phyloP scores from a whole-genome alignment of 495 filamentous ascomycete genomes.

The Cercophora scortea region DNA sequence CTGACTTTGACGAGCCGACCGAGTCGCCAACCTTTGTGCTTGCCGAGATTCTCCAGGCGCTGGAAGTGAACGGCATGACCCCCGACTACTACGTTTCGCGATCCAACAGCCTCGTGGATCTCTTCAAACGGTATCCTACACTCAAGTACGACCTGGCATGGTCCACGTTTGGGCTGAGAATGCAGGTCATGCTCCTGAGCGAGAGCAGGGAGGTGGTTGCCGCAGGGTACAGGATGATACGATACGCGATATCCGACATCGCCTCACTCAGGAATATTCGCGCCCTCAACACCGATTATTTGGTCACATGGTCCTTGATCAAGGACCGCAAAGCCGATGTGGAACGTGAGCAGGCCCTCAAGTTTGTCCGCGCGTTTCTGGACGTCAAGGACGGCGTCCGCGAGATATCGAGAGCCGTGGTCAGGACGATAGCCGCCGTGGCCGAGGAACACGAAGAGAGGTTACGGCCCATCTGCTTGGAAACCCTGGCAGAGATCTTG shows the following conservation, averaged over 20 bases:
- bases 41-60: constrained; percentile 74
- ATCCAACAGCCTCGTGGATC: constrained; percentile 82
- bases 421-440: constrained; percentile 79
- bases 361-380: constrained; percentile 91
- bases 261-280: constrained; percentile 84
- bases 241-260: constrained; percentile 89
- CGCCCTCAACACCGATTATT: constrained; percentile 77
- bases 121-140: constrained; percentile 88
- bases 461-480: constrained; percentile 76
- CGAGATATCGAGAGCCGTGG: constrained; percentile 79
- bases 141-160: constrained; percentile 94
- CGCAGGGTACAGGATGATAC: constrained; percentile 84
- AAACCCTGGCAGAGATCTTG: constrained; percentile 87
- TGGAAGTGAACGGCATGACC: constrained; percentile 79
- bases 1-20: constrained; percentile 59
- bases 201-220: constrained; percentile 94
- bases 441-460: constrained; percentile 87
- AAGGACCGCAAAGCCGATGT: constrained; percentile 95
- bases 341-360: constrained; percentile 92
- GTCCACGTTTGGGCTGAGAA: constrained; percentile 84
- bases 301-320: constrained; percentile 83
- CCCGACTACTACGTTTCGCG: constrained; percentile 91
- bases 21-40: constrained; percentile 89
- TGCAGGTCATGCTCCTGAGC: constrained; percentile 91
- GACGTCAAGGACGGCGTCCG: constrained; percentile 89